These are phyloP conservation scores for Phaeodactylum tricornutum DNA, from an alignment of 108 stramenopile species.

Conservation along the genomic window DNA sequence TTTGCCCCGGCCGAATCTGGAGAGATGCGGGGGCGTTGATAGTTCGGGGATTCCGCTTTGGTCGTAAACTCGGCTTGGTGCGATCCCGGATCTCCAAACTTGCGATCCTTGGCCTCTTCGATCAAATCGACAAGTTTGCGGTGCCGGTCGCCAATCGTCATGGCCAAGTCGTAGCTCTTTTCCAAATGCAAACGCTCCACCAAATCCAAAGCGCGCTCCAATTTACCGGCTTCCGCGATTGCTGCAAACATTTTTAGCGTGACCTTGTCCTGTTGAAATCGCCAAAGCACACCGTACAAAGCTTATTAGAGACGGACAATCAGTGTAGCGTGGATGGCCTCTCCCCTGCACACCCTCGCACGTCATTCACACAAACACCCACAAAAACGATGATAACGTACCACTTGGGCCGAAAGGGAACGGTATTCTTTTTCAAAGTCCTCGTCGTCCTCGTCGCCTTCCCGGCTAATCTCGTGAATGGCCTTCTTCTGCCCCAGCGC, in stretches of 20 bases:
- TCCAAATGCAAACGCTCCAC: conserved; percentile 59
- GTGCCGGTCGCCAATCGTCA: conserved; percentile 44
- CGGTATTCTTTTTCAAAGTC: conserved; percentile 51
- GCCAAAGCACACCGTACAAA: no score
- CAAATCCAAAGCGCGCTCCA: conserved; percentile 61
- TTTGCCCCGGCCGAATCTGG: no score
- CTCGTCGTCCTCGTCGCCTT: conserved; percentile 25
- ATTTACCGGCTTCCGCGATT: conserved; percentile 45
- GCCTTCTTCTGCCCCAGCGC: conserved; percentile 59
- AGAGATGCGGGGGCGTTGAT: no score
- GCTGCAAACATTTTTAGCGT: conserved; percentile 57
- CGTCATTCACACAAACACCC: not conserved
- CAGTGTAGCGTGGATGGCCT: not conserved
- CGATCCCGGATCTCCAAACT: conserved; percentile 22
- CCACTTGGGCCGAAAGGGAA: conserved; percentile 49
- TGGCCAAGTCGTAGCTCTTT: conserved; percentile 64
- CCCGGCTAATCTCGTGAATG: conserved; percentile 25
- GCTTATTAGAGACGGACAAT: no score
- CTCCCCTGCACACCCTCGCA: not conserved
- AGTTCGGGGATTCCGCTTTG: no score
- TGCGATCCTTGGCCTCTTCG: conserved; percentile 35
- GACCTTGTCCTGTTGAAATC: conserved; percentile 74
- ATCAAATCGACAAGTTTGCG: conserved; percentile 47
- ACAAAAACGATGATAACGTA: no score
- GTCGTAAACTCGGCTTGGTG: conserved; percentile 39